Percentiles rank a stretch among this genome's conserved stretches.
Evolutionary conservation across 2,329 filamentous ascomycete species (phyloP).

Genomic region (Pseudogymnoascus verrucosus): DNA sequence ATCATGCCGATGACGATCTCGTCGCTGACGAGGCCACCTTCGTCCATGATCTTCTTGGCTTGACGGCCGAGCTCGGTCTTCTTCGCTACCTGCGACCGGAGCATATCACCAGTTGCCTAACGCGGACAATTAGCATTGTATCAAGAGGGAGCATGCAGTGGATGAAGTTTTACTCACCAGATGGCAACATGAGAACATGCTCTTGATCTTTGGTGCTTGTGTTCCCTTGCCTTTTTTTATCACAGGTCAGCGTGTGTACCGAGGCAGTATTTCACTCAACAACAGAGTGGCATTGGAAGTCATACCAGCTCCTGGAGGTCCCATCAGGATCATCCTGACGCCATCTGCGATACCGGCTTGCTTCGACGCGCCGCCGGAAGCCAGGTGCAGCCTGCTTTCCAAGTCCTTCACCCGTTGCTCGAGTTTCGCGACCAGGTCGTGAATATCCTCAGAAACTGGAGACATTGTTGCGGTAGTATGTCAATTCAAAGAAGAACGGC

Average conservation of each 20-base stretch:
- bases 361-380: slow-evolving; percentile 43
- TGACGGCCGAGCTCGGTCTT: slow-evolving; percentile 91
- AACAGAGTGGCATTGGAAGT: slow-evolving; percentile 19
- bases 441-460: slow-evolving; percentile 78
- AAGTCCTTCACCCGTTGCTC: slow-evolving; percentile 81
- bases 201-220: slow-evolving; percentile 95
- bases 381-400: slow-evolving; percentile 58
- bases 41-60: slow-evolving; percentile 99
- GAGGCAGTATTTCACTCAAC: background rate
- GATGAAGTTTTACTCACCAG: slow-evolving; percentile 53
- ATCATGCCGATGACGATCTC: slow-evolving; percentile 99
- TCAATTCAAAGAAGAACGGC: slow-evolving; percentile 11
- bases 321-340: slow-evolving; percentile 94
- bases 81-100: slow-evolving; percentile 94
- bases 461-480: slow-evolving; percentile 59
- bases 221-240: slow-evolving; percentile 80
- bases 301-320: slow-evolving; percentile 92
- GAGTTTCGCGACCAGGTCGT: slow-evolving; percentile 73
- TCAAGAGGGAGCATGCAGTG: background rate
- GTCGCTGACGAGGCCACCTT: slow-evolving; percentile 93
- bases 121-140: slow-evolving; percentile 20
- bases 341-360: slow-evolving; percentile 55
- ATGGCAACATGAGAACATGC: slow-evolving; percentile 95
- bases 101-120: slow-evolving; percentile 97
- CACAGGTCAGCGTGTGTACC: background rate